Evolutionary conservation across 495 filamentous ascomycete species (phyloP).

Genomic region (Achaetomiella virescens): DNA sequence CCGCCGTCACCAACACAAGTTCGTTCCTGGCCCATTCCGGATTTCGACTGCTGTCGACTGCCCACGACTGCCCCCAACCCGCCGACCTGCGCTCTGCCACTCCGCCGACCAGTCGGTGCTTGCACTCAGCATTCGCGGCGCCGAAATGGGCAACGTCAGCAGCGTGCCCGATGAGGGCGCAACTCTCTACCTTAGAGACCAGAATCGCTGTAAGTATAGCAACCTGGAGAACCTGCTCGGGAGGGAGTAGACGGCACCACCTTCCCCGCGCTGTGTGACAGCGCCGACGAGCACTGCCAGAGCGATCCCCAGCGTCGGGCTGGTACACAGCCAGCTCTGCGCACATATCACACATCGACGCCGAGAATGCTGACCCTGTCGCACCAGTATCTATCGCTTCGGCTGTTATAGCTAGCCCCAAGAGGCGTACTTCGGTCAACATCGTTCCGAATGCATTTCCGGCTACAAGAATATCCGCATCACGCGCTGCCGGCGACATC

Average conservation of each 20-base stretch:
- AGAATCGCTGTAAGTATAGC: constrained; percentile 64
- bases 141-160: constrained; percentile 83
- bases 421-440: constrained; percentile 64
- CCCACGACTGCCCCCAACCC: not conserved
- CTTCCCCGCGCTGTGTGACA: not conserved
- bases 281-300: not conserved
- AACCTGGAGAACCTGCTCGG: too few species aligned
- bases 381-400: constrained; percentile 70
- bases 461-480: constrained; percentile 70
- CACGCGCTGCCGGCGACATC: constrained; percentile 67
- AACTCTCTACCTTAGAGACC: constrained; percentile 79
- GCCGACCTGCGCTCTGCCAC: not conserved
- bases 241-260: not conserved
- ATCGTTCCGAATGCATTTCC: constrained; percentile 87
- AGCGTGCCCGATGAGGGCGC: constrained; percentile 85
- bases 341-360: not conserved
- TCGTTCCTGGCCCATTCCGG: not conserved
- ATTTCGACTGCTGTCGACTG: constrained; percentile 4
- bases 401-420: constrained; percentile 70
- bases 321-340: not conserved
- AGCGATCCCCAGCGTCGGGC: not conserved
- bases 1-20: constrained; percentile 12
- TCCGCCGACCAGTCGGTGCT: constrained; percentile 12
- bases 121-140: constrained; percentile 18
- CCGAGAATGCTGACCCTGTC: constrained; percentile 1